Conservation (phyloP, 1,139 yeast genomes). For the Yamadazyma membranifaciens region DNA sequence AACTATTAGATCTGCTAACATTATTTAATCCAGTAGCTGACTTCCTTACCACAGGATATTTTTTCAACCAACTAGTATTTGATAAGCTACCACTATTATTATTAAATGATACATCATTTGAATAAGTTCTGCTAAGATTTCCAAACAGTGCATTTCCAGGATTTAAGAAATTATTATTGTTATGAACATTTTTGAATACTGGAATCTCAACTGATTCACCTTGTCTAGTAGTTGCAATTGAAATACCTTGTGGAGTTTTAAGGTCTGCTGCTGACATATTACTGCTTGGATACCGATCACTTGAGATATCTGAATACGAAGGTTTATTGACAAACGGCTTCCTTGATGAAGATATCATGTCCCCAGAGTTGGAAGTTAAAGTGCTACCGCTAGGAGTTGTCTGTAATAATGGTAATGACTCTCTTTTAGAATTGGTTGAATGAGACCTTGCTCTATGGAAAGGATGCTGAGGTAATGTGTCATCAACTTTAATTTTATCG, state of each 20-base stretch:
- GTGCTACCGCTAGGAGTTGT: slow-evolving; percentile 6
- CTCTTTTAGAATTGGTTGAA: slow-evolving; percentile 24
- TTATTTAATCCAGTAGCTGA: slow-evolving; percentile 7
- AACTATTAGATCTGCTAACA: slow-evolving; percentile 18
- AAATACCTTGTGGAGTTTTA: slow-evolving; percentile 33
- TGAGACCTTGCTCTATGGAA: slow-evolving; percentile 29
- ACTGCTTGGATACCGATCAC: slow-evolving; percentile 42
- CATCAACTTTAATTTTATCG: slow-evolving; percentile 19
- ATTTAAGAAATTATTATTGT: slow-evolving; percentile 7
- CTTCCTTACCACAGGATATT: slow-evolving; percentile 21
- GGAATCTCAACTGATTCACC: slow-evolving; percentile 82
- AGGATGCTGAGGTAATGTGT: slow-evolving; percentile 27
- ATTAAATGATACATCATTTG: slow-evolving; percentile 6
- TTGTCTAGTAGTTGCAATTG: slow-evolving; percentile 77
- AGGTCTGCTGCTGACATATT: slow-evolving; percentile 2
- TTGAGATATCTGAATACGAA: slow-evolving; percentile 8
- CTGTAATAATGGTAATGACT: slow-evolving; percentile 4
- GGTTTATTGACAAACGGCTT: slow-evolving; percentile 17
- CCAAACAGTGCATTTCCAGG: slow-evolving; percentile 1
- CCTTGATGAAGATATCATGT: slow-evolving; percentile 12
- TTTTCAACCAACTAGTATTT: slow-evolving; percentile 25
- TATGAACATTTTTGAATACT: slow-evolving; percentile 22
- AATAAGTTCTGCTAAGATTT: slow-evolving; percentile 3
- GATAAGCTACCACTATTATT: slow-evolving; percentile 1
- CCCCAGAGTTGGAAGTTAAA: slow-evolving; percentile 3